Evolutionary conservation across 495 filamentous ascomycete genomes (phyloP).

Genomic region (Penicillium nucicola): DNA sequence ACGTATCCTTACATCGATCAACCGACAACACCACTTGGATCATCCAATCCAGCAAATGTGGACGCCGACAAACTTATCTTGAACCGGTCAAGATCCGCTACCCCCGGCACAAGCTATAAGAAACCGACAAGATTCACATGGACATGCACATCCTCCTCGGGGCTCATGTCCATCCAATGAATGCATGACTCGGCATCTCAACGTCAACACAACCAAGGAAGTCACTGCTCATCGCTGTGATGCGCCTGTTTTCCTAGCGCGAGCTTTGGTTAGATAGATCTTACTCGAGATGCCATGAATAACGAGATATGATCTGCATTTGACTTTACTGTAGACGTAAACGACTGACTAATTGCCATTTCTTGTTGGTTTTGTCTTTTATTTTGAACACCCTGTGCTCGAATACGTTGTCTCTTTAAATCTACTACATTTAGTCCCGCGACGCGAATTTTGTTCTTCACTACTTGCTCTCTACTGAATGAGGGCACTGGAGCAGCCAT

Average conservation of each 20-base stretch:
- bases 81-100: not conserved
- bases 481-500: no score
- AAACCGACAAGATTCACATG: constrained; percentile 2
- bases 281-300: constrained; percentile 15
- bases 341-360: no score
- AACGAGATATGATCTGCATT: constrained; percentile 21
- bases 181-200: constrained; percentile 6
- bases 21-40: constrained; percentile 17
- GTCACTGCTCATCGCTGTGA: constrained; percentile 8
- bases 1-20: constrained; percentile 3
- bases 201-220: constrained; percentile 2
- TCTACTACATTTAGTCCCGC: no score
- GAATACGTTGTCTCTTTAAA: no score
- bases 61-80: constrained; percentile 25
- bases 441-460: no score
- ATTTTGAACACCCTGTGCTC: no score
- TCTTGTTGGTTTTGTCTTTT: no score
- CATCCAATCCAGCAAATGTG: constrained; percentile 9
- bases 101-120: constrained; percentile 16
- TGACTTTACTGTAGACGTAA: no score
- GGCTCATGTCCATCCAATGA: not conserved
- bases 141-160: no score
- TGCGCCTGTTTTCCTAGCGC: not conserved
- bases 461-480: no score
- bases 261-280: constrained; percentile 15